Evolutionary conservation across 2,329 filamentous ascomycete genomes (phyloP).

Genomic region (Microcyclosporella mali): DNA sequence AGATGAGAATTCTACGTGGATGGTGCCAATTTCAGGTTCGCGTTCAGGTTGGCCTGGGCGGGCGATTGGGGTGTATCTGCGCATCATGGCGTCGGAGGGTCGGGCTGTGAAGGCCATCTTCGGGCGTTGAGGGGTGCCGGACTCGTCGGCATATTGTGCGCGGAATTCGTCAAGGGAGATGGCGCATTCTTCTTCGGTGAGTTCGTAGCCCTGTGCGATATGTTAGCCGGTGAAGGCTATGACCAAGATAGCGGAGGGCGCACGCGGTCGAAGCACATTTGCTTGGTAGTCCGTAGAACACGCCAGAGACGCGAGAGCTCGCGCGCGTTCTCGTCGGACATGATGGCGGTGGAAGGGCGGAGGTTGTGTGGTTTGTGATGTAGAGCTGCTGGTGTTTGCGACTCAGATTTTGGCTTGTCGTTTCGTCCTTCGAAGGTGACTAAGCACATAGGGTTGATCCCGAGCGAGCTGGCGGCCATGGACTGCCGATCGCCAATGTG

Average conservation of each 20-base stretch:
- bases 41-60: conserved; percentile 55
- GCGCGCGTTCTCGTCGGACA: conserved; percentile 23
- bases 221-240: conserved; percentile 12
- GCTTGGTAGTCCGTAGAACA: conserved; percentile 84
- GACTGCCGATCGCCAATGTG: too few species aligned
- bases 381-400: too few species aligned
- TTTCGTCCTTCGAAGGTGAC: neutral
- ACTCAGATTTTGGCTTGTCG: neutral
- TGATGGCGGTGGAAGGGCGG: conserved; percentile 5
- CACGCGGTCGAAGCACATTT: conserved; percentile 91
- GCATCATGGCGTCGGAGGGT: conserved; percentile 76
- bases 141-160: conserved; percentile 61
- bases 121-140: conserved; percentile 71
- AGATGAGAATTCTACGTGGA: conserved; percentile 88
- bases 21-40: conserved; percentile 64
- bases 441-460: neutral
- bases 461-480: too few species aligned
- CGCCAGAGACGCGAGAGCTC: conserved; percentile 70
- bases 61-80: conserved; percentile 70
- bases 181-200: conserved; percentile 81
- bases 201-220: conserved; percentile 72
- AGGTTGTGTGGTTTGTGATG: too few species aligned
- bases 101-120: conserved; percentile 84
- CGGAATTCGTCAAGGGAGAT: conserved; percentile 81
- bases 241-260: conserved; percentile 5